Percentiles rank a stretch among this genome's conserved stretches.
Conservation (phyloP, 768 basidiomycete species). For the Mycena metata region DNA sequence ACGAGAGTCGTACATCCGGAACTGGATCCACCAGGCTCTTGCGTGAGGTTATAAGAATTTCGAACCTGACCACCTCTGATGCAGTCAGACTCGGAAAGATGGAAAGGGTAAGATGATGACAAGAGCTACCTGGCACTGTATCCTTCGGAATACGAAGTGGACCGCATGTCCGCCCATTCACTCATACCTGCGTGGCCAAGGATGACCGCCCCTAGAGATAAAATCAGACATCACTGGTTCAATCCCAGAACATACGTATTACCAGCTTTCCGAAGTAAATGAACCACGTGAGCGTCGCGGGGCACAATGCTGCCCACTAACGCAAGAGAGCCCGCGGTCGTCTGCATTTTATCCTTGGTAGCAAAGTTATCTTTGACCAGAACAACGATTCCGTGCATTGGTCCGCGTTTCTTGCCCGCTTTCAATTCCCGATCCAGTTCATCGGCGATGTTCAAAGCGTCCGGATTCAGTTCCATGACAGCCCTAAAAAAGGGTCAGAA, state of each 20-base stretch:
- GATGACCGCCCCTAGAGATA: conserved; percentile 37
- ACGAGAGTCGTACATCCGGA: conserved; percentile 47
- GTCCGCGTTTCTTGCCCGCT: conserved; percentile 33
- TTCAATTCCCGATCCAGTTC: conserved; percentile 33
- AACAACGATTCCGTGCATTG: conserved; percentile 38
- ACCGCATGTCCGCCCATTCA: conserved; percentile 50
- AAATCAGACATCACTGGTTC: no score
- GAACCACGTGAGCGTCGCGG: conserved; percentile 38
- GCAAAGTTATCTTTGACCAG: conserved; percentile 41
- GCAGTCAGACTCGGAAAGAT: conserved; percentile 41
- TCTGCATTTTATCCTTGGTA: conserved; percentile 39
- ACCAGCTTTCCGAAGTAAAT: conserved; percentile 31
- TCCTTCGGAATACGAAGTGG: conserved; percentile 45
- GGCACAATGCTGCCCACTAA: conserved; percentile 39
- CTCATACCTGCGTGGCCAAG: conserved; percentile 55
- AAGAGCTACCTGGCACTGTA: conserved; percentile 42
- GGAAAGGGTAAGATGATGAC: neutral
- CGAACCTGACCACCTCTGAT: conserved; percentile 56
- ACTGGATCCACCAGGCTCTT: conserved; percentile 57
- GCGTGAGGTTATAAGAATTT: conserved; percentile 51
- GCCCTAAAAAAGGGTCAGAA: conserved; percentile 19
- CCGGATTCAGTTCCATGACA: conserved; percentile 39
- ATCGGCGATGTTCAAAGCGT: conserved; percentile 34
- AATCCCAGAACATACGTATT: no score
- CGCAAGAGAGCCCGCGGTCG: conserved; percentile 38